Base-by-base conservation (phyloP, 306 rosid species). In the Vicia faba region DNA sequence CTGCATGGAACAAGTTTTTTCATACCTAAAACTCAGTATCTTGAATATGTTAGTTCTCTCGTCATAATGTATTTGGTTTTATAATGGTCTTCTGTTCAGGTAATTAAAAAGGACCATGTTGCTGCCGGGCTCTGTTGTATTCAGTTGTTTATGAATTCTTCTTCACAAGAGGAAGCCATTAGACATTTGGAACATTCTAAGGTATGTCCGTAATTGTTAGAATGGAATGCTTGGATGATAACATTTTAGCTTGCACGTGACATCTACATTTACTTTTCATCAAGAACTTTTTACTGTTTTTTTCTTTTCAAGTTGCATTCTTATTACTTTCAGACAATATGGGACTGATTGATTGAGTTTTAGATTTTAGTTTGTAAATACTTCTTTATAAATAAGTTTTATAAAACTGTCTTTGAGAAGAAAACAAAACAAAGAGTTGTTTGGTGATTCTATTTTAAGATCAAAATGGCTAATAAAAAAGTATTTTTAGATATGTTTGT, bases 91-190 rank as follows among this genome's bases (percentile, higher is more conserved):
- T 12, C 51, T 54, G 36, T 73, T 64, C 84, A 92, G 98, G 98
- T 92, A 62, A 86, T 89, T 55, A 89, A 88, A 75, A 91, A 82
- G 70, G 98, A 93, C 78, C 96, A 89, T 59, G 90, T 93, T 62
- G 97, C 96, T 45, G 91, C 98, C 75, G 98, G 97, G 63, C 97
- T 93, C 48, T 93, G 98, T 81, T 88, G 98, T 83, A 89, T 93
- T 78, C 97, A 93, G 82, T 79, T 93, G 86, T 93, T 89, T 76
- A 85, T 89, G 79, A 93, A 93, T 74, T 89, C 97, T 77, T 71
- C 77, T 68, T 79, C 83, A 50, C 96, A 81, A 82, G 98, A 92
- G 69, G 98, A 93, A 79, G 98, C 98, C 83, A 83, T 87, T 72
- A 83, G 84, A 64, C 93, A 93, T 80, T 86, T 93, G 87, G 97